Base-by-base conservation (phyloP, 208 protist species). In the Wallacemonas sp. region DNA sequence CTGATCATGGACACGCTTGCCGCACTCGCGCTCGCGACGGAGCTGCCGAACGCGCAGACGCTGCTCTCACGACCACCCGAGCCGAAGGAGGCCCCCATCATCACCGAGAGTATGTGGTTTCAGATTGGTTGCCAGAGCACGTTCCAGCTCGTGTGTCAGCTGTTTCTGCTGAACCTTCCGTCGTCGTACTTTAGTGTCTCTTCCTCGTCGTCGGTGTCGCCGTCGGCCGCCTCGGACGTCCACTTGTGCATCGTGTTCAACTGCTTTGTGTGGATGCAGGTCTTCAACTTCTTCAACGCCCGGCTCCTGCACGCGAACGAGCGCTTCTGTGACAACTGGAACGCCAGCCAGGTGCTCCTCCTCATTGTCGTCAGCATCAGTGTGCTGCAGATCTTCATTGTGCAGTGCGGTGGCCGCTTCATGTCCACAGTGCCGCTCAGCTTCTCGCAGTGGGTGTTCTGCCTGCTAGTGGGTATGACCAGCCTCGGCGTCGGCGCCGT, bases 1-100 rank as follows among this genome's bases (percentile, higher is more conserved):
- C 78, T 98, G 8, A 97, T 98, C 70, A 98, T 98, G 94, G 92
- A 98, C 71, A 96, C 88, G 3, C 76, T 98, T 54, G 94, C 92
- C 17, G 92, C 94, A 21, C 76, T 98, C 29, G 92, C 90, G 0
- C 80, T 98, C 12, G 92, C 92, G 27, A 98, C 94, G 29, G 92
- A 97, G 84, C 74, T 86, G 54, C 96, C 96, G 43, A 79, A 60
- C 39, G 78, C 81, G 49, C 33, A 78, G 21, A 65, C 78, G 61
- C 71, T 97, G 27, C 75, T 98, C 12, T 76, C 80, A 1, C 76
- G 90, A 12, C 74, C 76, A 3, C 94, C 94, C 21, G 77, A 98
- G 73, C 78, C 81, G 2, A 84, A 92, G 57, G 81, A 88, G 44
- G 82, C 91, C 21, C 68, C 82, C 8, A 88, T 99, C 3, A 90